A percentile compares a stretch with the other conserved stretches of the same genome.
Evolutionary conservation across 2,329 filamentous ascomycete species (phyloP).

Genomic region (Colletotrichum sp.): DNA sequence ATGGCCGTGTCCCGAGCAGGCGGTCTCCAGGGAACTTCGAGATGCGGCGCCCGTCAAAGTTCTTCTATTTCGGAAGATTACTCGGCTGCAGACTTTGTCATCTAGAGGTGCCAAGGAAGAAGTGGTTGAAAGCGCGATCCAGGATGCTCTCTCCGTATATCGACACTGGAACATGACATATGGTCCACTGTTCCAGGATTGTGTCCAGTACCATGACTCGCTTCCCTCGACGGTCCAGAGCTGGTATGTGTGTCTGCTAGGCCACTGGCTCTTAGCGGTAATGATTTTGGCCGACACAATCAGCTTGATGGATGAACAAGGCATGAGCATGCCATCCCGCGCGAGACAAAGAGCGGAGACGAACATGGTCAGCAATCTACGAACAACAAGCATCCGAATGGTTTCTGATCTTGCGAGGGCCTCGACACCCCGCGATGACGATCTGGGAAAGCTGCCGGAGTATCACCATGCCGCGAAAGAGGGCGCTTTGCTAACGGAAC

Average conservation of each 20-base stretch:
- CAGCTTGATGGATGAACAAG: constrained; percentile 50
- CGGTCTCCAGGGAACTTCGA: constrained; percentile 52
- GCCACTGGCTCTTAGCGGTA: constrained; percentile 62
- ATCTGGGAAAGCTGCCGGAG: constrained; percentile 30
- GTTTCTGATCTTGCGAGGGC: constrained; percentile 54
- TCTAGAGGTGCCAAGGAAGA: constrained; percentile 43
- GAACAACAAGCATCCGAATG: constrained; percentile 46
- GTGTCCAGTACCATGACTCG: constrained; percentile 51
- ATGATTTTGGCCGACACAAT: constrained; percentile 61
- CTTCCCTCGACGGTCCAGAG: constrained; percentile 60
- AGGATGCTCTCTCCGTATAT: constrained; percentile 52
- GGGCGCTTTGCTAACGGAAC: constrained; percentile 62
- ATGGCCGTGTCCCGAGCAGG: constrained; percentile 62
- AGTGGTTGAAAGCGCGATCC: constrained; percentile 52
- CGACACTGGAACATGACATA: constrained; percentile 60
- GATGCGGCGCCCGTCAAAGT: constrained; percentile 64
- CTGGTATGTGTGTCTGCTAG: constrained; percentile 63
- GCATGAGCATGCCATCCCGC: constrained; percentile 28
- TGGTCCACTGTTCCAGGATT: constrained; percentile 55
- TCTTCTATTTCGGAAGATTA: constrained; percentile 60
- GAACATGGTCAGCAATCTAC: constrained; percentile 42
- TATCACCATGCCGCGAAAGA: constrained; percentile 60
- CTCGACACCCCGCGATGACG: constrained; percentile 36
- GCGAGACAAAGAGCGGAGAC: constrained; percentile 29
- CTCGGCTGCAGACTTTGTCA: constrained; percentile 55